Evolutionary conservation across 2,329 filamentous ascomycete genomes (phyloP).

Genomic region (Mariannaea elegans): DNA sequence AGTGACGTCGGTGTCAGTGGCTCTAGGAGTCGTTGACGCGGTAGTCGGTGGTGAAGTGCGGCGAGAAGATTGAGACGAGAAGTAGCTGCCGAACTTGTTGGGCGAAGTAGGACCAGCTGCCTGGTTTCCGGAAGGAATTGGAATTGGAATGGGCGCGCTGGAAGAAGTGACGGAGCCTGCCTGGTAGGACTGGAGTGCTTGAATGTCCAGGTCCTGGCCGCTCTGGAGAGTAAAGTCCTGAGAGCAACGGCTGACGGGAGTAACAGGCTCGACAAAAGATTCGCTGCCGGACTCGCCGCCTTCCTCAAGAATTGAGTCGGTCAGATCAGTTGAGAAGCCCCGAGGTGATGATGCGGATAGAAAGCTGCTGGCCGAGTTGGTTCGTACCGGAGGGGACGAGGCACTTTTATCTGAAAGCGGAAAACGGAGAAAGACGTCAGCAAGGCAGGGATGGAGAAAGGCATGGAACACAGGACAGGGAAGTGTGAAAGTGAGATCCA

Average conservation of each 20-base stretch:
- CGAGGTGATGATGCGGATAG: conserved; percentile 53
- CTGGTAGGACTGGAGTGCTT: conserved; percentile 37
- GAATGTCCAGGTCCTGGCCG: conserved; percentile 49
- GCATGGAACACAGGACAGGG: conserved; percentile 22
- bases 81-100: conserved; percentile 24
- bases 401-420: conserved; percentile 39
- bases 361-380: conserved; percentile 37
- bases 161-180: conserved; percentile 32
- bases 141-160: conserved; percentile 30
- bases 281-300: conserved; percentile 70
- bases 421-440: conserved; percentile 37
- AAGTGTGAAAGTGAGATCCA: background rate
- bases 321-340: conserved; percentile 59
- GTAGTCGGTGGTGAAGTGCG: conserved; percentile 26
- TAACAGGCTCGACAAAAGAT: conserved; percentile 67
- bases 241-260: conserved; percentile 66
- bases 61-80: conserved; percentile 25
- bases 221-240: conserved; percentile 59
- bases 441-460: conserved; percentile 36
- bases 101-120: conserved; percentile 9
- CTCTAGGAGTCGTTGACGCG: conserved; percentile 34
- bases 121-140: conserved; percentile 28
- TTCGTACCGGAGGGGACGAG: conserved; percentile 31
- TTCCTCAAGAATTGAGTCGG: conserved; percentile 62
- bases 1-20: conserved; percentile 35